Base-by-base conservation (phyloP, 176 grass and related monocot genomes). In the Phyllostachys edulis region DNA sequence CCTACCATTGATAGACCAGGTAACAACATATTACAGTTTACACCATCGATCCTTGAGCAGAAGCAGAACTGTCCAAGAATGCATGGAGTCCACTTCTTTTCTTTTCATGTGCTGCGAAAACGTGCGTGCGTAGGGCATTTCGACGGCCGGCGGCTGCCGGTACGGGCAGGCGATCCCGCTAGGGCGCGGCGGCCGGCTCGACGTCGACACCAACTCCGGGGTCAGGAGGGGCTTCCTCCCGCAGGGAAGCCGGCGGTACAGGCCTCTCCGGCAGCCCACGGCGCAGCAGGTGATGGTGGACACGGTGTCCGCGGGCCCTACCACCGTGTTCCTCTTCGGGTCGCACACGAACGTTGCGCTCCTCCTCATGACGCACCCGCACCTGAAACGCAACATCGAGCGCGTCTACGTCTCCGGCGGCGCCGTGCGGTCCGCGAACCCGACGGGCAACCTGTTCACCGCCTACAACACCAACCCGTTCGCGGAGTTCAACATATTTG, bases 401-500 rank as follows among this genome's bases (percentile, higher is more conserved):
- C 92, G 50, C 73, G 71, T 94, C 49, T 94, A 94, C 75, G 26
- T 91, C 71, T 92, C 90, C 84, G 95, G 95, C 40, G 95, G 95
- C 39, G 89, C 57, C 32, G 85, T 97, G 3, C 45, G 90, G 73
- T 76, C 66, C 23, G 39, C 16, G 3, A 88, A 88, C 32, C 84
- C 78, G 39, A 20, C 36, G 5, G 90, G 95, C 13, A 97, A 94
- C 83, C 47, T 97, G 44, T 97, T 92, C 80, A 91, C 88, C n/a
- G 88, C 84, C 29, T 67, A 69, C 88, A 26, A 39, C 18, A 46
- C 87, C 78, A 93, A 97, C 88, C 92, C 92, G 32, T 82, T 86
- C 62, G 95, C 95, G 5, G 95, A 97, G 77, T 97, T 90, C 92
- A 97, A 97, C 80, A 56, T 97, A 5, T 97, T 97, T 63, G 55